Evolutionary conservation across 2,329 filamentous ascomycete species (phyloP), one percentile per base, ranked within the genome.

Genomic region (Pestalotiopsis sp.): DNA sequence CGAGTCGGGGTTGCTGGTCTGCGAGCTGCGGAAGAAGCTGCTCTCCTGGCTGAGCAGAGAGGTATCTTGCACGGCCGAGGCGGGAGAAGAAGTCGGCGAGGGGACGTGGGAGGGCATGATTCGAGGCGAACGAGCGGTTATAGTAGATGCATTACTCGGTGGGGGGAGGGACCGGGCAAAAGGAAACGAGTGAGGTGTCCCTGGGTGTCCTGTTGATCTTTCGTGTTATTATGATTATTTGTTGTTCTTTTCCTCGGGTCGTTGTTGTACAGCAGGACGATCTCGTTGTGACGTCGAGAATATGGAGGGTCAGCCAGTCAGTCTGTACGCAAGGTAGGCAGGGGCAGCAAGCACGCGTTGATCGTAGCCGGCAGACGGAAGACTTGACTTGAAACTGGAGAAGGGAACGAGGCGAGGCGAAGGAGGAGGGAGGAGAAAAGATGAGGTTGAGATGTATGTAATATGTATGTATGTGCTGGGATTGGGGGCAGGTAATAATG

Each of bases 1-100:
- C 12, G 67, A 74, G 64, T 79, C 77, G 7, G 74, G 70, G 55
- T 76, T 75, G 69, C 64, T 68, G 68, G 63, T 71, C 67, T 76
- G 75, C 62, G 71, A 74, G 70, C 75, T 78, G 59, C 69, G 72
- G 65, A 74, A 76, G 7, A 67, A 71, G 36, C 68, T 62, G 59
- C 36, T 36, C 58, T 78, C 75, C 70, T 72, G 73, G 61, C 69
- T 69, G 25, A 52, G 60, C 27, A 31, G 41, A n/a, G n/a, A 39
- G 20, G 27, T 45, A 31, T 27, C 59, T 31, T 61, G 57, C 23
- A 49, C 52, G 49, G 64, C 55, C 58, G 66, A 41, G 20, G 64
- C 52, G 36, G 69, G 67, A 31, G 69, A 68, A 25, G 69, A 66
- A 25, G 38, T 59, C 58, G 64, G 67, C 23, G 64, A 67, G 38